phyloP scores from a whole-genome alignment of 768 basidiomycete species.

The Exidia glandulosa region DNA sequence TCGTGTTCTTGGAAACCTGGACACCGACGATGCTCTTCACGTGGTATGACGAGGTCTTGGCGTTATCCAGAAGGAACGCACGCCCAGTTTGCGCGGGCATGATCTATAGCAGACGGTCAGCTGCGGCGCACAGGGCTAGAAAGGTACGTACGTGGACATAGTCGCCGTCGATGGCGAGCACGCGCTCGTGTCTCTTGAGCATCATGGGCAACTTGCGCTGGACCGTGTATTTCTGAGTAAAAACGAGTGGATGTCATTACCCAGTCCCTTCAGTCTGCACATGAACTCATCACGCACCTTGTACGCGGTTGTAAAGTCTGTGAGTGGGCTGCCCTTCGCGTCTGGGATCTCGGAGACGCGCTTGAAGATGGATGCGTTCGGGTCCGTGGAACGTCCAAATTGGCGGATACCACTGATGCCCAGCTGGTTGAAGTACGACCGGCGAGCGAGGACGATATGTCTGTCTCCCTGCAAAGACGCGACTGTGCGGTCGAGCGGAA shows the following conservation, averaged over 20 bases:
- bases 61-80: slow-evolving; percentile 57
- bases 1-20: slow-evolving; percentile 62
- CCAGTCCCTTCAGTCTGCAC: neutral
- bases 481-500: slow-evolving; percentile 90
- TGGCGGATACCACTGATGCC: neutral
- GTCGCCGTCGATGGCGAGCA: slow-evolving; percentile 87
- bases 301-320: slow-evolving; percentile 78
- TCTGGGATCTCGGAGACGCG: slow-evolving; percentile 61
- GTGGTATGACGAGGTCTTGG: slow-evolving; percentile 87
- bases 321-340: slow-evolving; percentile 44
- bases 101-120: slow-evolving; percentile 39
- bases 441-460: neutral
- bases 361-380: slow-evolving; percentile 80
- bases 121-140: slow-evolving; percentile 1
- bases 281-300: slow-evolving; percentile 38
- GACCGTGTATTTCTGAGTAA: slow-evolving; percentile 70
- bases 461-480: neutral
- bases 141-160: slow-evolving; percentile 66
- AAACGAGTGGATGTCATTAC: neutral
- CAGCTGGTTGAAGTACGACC: neutral
- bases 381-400: slow-evolving; percentile 5
- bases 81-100: slow-evolving; percentile 75
- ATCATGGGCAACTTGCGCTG: slow-evolving; percentile 93
- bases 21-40: slow-evolving; percentile 77
- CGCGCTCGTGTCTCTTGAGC: slow-evolving; percentile 80